Base-by-base conservation (phyloP, 768 basidiomycete genomes). In the Daedaleopsis nitida region DNA sequence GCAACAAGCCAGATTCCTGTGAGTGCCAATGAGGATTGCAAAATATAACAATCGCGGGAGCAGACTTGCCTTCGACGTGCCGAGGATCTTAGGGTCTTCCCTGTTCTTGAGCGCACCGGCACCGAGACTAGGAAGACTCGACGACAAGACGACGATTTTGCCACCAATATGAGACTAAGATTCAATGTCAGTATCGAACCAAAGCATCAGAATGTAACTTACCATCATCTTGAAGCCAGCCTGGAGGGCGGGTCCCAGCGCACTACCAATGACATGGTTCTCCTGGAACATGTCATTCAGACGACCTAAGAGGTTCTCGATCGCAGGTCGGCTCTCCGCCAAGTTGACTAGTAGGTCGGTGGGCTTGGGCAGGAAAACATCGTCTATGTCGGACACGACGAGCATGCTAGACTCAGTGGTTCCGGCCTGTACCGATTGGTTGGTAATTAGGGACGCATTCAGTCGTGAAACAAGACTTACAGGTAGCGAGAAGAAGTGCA, bases 271-370 rank as follows among this genome's bases (percentile, higher is more conserved):
- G 32, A 88, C 88, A 70, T 88, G 89, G 62, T 93, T 94, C n/a
- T 98, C 96, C 73, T 91, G 86, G 85, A 98, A 99, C 96, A 99
- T 98, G 58, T 96, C 96, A 67, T 88, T 91, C 57, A 99, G 81
- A 55, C 90, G 80, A 17, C 87, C 85, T 1, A 99, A 83, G 23
- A 99, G 83, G 16, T 81, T 76, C 72, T 98, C 96, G 49, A 98
- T 76, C 2, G 89, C 86, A 0, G 85, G 77, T 44, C 91, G 86
- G 11, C 89, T 83, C 76, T 98, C 97, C 13, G 86, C 83, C 62
- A 98, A 79, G 79, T 98, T 98, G 70, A 98, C 91, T 37, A 98
- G 86, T n/a, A 98, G 81, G 72, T 98, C 96, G 51, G 86, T 92
- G 5, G 97, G 97, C 75, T 96, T 96, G 3, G 97, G 97, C 24